Percentiles rank a stretch among this genome's conserved stretches.
Evolutionary conservation across 768 basidiomycete genomes (phyloP).

Genomic region (Roridomyces roridus): DNA sequence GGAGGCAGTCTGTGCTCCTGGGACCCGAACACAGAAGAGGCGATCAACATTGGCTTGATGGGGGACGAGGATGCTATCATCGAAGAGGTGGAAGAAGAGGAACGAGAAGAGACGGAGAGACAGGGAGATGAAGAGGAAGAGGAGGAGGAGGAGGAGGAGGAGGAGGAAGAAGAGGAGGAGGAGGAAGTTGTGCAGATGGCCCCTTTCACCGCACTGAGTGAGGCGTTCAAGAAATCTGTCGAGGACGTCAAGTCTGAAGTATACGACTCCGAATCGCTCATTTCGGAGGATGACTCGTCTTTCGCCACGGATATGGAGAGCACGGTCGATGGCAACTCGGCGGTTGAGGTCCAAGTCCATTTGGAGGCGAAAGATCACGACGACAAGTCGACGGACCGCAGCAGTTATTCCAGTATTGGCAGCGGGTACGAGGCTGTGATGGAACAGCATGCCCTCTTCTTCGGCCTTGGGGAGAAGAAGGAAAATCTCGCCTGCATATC

Average conservation of each 20-base stretch:
- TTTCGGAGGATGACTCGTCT: conserved; percentile 4
- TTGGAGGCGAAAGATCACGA: not conserved
- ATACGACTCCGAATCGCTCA: conserved; percentile 11
- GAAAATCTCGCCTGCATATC: not conserved
- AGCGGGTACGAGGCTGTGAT: conserved; percentile 18
- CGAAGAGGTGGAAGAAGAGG: conserved; percentile 22
- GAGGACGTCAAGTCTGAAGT: conserved; percentile 7
- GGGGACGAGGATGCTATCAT: conserved; percentile 13
- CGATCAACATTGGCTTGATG: conserved; percentile 17
- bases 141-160: not conserved
- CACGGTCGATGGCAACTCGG: not conserved
- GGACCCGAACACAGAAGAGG: conserved; percentile 15
- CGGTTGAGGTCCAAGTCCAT: not conserved
- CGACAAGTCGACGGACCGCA: not conserved
- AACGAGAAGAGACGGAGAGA: not conserved
- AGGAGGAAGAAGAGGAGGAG: not conserved
- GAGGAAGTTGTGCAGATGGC: too few relatives aligned
- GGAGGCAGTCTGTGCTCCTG: conserved; percentile 13
- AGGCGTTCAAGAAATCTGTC: not conserved
- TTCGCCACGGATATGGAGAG: conserved; percentile 17
- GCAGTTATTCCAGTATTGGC: conserved; percentile 14
- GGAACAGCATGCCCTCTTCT: not conserved
- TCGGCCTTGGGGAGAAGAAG: not conserved
- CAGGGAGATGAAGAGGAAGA: not conserved
- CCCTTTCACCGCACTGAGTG: too few relatives aligned